phyloP scores from a whole-genome alignment of 805 yeast genomes.

The Tetrapisispora nanseiensis region DNA sequence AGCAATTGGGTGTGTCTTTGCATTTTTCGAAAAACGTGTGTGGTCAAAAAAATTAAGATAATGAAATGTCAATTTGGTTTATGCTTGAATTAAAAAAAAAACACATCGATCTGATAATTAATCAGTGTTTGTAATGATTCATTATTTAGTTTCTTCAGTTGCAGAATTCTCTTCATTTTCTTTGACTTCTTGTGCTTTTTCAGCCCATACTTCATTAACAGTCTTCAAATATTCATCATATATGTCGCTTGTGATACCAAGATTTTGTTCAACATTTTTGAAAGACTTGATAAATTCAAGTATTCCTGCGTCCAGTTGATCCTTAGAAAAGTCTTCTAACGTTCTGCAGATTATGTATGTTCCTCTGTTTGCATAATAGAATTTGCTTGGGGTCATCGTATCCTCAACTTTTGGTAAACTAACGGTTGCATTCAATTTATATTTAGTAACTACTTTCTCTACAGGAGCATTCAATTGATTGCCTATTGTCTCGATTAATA shows the following conservation, averaged over 20 bases:
- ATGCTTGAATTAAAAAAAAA: too few species aligned
- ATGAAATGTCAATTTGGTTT: too few species aligned
- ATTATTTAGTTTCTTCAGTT: too few species aligned
- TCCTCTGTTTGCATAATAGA: slow-evolving; percentile 9
- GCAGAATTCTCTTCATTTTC: neutral
- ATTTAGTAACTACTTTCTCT: neutral
- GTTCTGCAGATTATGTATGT: slow-evolving; percentile 19
- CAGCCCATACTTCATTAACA: slow-evolving; percentile 2
- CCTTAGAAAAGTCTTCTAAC: slow-evolving; percentile 10
- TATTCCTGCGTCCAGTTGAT: slow-evolving; percentile 5
- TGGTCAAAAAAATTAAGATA: too few species aligned
- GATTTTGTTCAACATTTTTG: slow-evolving; percentile 4
- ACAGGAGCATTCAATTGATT: slow-evolving; percentile 12
- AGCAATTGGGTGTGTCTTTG: neutral
- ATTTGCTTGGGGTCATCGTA: neutral
- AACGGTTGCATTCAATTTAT: neutral
- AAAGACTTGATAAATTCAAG: slow-evolving; percentile 9
- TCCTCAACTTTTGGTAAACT: neutral
- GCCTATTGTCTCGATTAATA: slow-evolving; percentile 12
- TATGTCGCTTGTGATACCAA: slow-evolving; percentile 6
- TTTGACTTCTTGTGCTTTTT: neutral
- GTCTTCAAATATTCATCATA: slow-evolving; percentile 10
- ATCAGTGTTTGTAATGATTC: too few species aligned
- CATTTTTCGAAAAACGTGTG: too few species aligned
- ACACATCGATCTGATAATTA: too few species aligned